phyloP scores from a whole-genome alignment of 768 basidiomycete genomes.

The Amanita phalloides region DNA sequence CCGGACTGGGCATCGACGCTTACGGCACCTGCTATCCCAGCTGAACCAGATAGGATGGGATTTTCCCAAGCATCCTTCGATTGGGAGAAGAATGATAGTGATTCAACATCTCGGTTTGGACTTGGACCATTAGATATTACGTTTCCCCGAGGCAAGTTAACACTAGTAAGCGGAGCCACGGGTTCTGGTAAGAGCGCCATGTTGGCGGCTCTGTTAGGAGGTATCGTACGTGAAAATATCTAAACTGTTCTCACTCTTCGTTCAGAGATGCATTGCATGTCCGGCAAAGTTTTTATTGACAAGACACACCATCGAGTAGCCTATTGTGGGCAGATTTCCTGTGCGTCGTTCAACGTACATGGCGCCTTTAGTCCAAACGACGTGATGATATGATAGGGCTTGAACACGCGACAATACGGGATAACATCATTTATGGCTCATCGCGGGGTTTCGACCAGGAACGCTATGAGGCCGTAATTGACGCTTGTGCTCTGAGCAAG shows the following conservation, averaged over 20 bases:
- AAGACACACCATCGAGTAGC: conserved; percentile 53
- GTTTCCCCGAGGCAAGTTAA: conserved; percentile 49
- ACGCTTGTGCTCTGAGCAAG: conserved; percentile 63
- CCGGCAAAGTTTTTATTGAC: conserved; percentile 42
- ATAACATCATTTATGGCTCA: conserved; percentile 72
- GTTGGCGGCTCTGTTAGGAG: conserved; percentile 55
- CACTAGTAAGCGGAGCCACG: conserved; percentile 54
- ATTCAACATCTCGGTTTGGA: conserved; percentile 30
- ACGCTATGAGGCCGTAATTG: conserved; percentile 59
- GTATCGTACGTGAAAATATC: conserved; percentile 20
- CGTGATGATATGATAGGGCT: conserved; percentile 35
- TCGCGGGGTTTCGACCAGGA: conserved; percentile 43
- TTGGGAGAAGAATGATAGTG: conserved; percentile 33
- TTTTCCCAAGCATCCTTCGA: conserved; percentile 45
- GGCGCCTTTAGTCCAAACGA: neutral
- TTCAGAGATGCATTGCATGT: conserved; percentile 48
- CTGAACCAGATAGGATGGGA: conserved; percentile 27
- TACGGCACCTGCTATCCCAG: conserved; percentile 17
- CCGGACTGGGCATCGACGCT: conserved; percentile 70
- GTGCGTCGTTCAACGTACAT: conserved; percentile 20
- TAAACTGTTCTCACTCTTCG: neutral
- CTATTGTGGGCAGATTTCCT: conserved; percentile 60
- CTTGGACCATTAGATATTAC: conserved; percentile 45
- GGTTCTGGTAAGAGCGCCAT: conserved; percentile 64
- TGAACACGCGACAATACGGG: conserved; percentile 70